Conservation (phyloP, 2,329 filamentous ascomycete genomes). For the Furcasterigmium sp. region DNA sequence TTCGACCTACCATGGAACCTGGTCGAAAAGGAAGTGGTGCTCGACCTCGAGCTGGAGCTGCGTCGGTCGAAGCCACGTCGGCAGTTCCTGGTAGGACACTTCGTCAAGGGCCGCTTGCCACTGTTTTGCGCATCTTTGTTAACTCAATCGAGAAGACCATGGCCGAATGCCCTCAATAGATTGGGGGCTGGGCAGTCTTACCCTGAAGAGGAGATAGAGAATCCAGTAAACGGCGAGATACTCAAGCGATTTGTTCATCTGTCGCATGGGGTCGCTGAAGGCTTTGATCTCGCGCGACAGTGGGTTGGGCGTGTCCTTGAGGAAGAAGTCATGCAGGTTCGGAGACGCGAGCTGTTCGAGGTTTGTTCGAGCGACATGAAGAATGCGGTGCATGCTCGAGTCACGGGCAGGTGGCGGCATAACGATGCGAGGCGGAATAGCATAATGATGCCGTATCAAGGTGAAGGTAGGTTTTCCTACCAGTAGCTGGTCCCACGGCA, state of each 20-base stretch:
- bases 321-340: not conserved
- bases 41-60: not conserved
- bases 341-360: not conserved
- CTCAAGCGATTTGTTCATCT: not conserved
- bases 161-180: no score
- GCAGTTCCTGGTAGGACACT: not conserved
- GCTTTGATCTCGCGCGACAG: conserved; percentile 1
- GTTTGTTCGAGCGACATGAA: not conserved
- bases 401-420: not conserved
- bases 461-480: not conserved
- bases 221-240: not conserved
- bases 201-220: not conserved
- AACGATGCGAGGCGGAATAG: not conserved
- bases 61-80: not conserved
- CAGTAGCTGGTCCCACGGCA: not conserved
- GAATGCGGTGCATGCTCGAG: not conserved
- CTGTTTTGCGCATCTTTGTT: not conserved
- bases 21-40: not conserved
- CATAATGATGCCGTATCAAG: not conserved
- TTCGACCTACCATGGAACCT: not conserved
- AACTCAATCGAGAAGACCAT: not conserved
- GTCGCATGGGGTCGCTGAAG: not conserved
- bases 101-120: not conserved
- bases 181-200: not conserved
- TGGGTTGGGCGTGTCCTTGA: not conserved